Evolutionary conservation across 1,284 basidiomycete species (phyloP), one percentile per base, ranked within the genome.

Genomic region (Cerioporus squamosus): DNA sequence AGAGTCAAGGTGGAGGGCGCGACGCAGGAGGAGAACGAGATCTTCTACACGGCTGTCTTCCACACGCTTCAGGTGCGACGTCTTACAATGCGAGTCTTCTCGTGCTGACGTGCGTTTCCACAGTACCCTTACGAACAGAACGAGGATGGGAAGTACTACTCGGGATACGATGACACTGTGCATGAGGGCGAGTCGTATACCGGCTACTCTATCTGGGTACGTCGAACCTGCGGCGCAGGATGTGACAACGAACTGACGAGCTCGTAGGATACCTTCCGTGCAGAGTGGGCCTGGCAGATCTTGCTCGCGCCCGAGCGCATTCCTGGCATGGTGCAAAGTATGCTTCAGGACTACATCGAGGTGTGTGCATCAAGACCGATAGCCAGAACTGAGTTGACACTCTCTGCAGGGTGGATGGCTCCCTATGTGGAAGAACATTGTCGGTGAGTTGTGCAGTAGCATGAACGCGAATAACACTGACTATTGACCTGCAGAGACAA

Each of bases 381-480:
- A 23, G 9, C n/a, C 48, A 20, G 10, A 17, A 15, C 22, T 10
- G 29, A 20, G 39, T 15, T 49, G 17, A 20, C 8, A 3, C 6
- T 8, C 49, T 5, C 18, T 33, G 18, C 63, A 93, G 83, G 85
- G 90, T 24, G 93, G 93, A 4, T 92, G 91, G 88, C 74, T 94
- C 45, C 93, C 93, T 0, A 94, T 94, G 91, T 94, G 93, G 92
- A 93, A 93, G 75, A 94, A 94, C 64, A 83, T 94, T 17, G 85
- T 91, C 59, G 91, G 86, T 87, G 49, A 60, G 56, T 49, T 8
- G 45, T n/a, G 18, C 15, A 8, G 5, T 76, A 60, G 12, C 22
- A 2, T 20, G 26, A 10, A 17, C 38, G 20, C 29, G 17, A 20
- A 46, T 39, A 6, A 36, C 39, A 23, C 14, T 53, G 31, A 50